These are phyloP conservation scores for Tetrastigma voinierianum DNA, from an alignment of 164 flowering plant species.

Conservation along the genomic window DNA sequence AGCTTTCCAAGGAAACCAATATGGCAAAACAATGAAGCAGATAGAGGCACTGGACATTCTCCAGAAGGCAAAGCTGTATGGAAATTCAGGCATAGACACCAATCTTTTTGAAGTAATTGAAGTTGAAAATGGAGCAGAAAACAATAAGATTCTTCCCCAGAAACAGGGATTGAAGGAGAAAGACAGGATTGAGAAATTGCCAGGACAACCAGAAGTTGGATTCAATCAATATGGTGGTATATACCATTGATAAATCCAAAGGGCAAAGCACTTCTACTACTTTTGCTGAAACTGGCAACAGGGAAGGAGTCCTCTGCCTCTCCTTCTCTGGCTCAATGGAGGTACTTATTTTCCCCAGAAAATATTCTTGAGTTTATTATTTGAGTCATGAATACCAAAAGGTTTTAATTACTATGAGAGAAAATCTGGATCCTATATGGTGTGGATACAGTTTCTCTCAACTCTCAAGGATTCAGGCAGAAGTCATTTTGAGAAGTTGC, in stretches of 20 bases:
- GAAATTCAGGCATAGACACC: conserved; percentile 18
- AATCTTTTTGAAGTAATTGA: conserved; percentile 19
- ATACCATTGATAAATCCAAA: conserved; percentile 52
- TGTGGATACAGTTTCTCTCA: no score
- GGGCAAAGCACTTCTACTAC: conserved; percentile 65
- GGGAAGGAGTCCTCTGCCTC: conserved; percentile 36
- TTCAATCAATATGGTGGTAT: conserved; percentile 74
- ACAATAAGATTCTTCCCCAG: conserved; percentile 13
- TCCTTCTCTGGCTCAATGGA: conserved; percentile 87
- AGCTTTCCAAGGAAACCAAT: conserved; percentile 1
- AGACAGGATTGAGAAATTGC: conserved; percentile 49
- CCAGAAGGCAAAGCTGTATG: conserved; percentile 10
- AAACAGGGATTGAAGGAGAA: conserved; percentile 47
- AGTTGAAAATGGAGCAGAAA: not conserved
- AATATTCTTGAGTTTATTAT: no score
- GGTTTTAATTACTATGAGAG: no score
- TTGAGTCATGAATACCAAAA: no score
- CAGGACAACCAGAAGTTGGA: conserved; percentile 58
- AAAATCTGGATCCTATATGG: no score
- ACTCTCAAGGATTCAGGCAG: no score
- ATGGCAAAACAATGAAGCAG: conserved; percentile 17
- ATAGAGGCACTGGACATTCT: conserved; percentile 17
- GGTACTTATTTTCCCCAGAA: conserved; percentile 20
- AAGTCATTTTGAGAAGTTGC: no score
- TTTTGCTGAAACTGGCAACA: conserved; percentile 65